Evolutionary conservation across 805 yeast genomes (phyloP), one percentile per base, ranked within the genome.

Genomic region (Monosporozyma servazzii): DNA sequence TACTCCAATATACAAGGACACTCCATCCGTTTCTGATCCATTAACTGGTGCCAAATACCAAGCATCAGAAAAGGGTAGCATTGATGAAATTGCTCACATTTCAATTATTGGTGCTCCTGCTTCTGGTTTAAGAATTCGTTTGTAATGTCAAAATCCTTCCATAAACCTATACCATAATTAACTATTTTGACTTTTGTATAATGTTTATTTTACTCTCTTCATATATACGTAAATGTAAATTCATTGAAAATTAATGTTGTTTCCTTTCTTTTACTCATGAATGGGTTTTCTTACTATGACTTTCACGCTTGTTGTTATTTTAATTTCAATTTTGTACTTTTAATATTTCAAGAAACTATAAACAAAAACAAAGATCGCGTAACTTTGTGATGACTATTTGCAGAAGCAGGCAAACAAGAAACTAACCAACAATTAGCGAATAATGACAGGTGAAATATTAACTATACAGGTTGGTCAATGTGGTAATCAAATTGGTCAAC

Each of bases 401-500:
- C 17, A 37, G 23, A 18, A 23, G 5, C 9, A 18, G 17, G 11
- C 13, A 21, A 41, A 15, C 44, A 10, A 13, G 8, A 44, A 18
- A 20, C 11, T 6, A 18, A 4, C 9, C 20, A 29, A 18, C 15
- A 17, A 8, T 29, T 15, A 15, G 17, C 21, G 8, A 8, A 37
- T 29, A 15, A 72, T 76, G 77, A 74, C 77, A 2, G 78, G 90
- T 9, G 89, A 85, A 65, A 79, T 84, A 2, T 73, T 85, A 41
- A 82, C 90, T 1, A 66, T 85, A 10, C 90, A 84, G 59, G 80
- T 81, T 10, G 80, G 80, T 25, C 99, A 93, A 70, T 93, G 99
- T 72, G 99, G 99, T 52, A 93, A 93, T 69, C 98, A 91, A 65
- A 83, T 91, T 1, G 97, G 97, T 25, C 80, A 86, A 51, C 85